Base-by-base conservation (phyloP, 1,284 basidiomycete species). In the Papiliotrema flavescens region DNA sequence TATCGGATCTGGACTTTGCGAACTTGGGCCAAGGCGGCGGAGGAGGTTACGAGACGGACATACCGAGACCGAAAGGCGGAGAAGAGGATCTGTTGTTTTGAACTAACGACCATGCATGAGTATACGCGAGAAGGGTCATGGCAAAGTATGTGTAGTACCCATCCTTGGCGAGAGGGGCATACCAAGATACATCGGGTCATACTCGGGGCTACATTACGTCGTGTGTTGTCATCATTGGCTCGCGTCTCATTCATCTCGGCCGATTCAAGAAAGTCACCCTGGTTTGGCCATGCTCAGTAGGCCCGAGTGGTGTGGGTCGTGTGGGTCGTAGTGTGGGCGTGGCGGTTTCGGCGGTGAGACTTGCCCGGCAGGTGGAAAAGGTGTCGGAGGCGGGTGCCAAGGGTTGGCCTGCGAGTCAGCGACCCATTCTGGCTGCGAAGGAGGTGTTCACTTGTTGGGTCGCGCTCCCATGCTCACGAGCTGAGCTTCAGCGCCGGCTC, bases 1-100 rank as follows among this genome's bases (percentile, higher is more conserved):
- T 78, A 22, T 69, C 56, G 19, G 73, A 75, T 56, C 47, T 75
- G n/a, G 73, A 75, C 19, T 69, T 75, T 49, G 56, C 60, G 1
- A 64, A 61, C 47, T 57, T 20, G n/a, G 32, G 34, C 34, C 28
- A 34, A 20, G 43, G 23, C 24, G 47, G 23, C 15, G 49, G 41
- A n/a, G 52, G 52, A 34, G 52, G 52, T 4, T 53, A 53, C 22
- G 45, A 41, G 36, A 53, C 52, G 46, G 52, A 53, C 19, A 32
- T 40, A 37, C 52, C 52, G 9, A 47, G 52, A 36, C 52, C 52
- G 7, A 48, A 22, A 34, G 45, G 46, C 11, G 49, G 41, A 2
- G 52, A 48, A 2, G 52, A 53, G 37, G 52, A 53, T 43, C 23
- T 53, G 37, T 53, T 53, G 52, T 53, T 53, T 22, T 53, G 24